Evolutionary conservation across 192 early-diverging fungal species (phyloP), one percentile per base, ranked within the genome.

Genomic region (Backusella parvicylindrica): DNA sequence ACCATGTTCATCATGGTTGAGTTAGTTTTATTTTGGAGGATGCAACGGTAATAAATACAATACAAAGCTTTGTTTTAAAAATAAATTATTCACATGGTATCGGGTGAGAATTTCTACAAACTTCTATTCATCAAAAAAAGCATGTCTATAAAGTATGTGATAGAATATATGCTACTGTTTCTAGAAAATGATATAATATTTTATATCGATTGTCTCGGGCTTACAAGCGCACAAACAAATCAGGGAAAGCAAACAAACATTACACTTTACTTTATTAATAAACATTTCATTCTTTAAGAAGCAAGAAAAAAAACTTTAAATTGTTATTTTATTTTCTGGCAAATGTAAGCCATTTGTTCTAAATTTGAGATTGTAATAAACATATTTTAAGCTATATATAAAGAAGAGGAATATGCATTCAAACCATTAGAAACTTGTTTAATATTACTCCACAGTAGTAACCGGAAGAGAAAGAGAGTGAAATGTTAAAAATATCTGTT

Each of bases 81-180:
- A 60, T 12, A 60, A 60, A 23, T 60, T 60, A 60, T 60, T 60
- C 53, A 60, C 53, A 60, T 60, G 53, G 53, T 60, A 60, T 60
- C 26, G 53, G 53, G 53, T 60, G 53, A 60, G 53, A 60, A 60
- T 60, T 60, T 60, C 26, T 60, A 28, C n/a, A 23, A 23, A 28
- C 53, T 26, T 28, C 11, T 26, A 26, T 12, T 56, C 26, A 56
- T 11, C 23, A 12, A 56, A 12, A 56, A 26, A 56, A 26, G 2
- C 9, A 9, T 4, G 9, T 56, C 7, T 23, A 47, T 21, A 2
- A 56, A 56, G 4, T 26, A 28, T 28, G 4, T 9, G 26, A 26
- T 13, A 56, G 11, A 26, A 56, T 56, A 2, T 23, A 56, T 56
- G 12, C 8, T 28, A 26, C 0, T 23, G 53, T 26, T 56, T 60